Evolutionary conservation across 2,329 filamentous ascomycete species (phyloP).

Genomic region (Penicillium sp.): DNA sequence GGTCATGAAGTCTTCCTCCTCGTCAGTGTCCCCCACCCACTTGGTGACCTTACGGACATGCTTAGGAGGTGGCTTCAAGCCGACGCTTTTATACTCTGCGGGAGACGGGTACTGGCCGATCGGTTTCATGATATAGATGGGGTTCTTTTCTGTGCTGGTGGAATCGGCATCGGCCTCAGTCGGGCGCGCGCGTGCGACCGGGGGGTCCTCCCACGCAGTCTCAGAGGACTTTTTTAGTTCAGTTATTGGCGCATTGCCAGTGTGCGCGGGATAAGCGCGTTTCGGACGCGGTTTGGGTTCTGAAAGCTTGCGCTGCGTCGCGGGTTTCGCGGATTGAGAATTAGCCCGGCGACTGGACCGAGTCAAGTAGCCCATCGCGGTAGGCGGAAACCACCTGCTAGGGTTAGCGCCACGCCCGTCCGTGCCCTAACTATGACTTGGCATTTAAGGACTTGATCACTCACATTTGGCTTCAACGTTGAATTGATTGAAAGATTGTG

Average conservation of each 20-base stretch:
- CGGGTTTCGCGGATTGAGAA: conserved; percentile 14
- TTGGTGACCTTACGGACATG: conserved; percentile 9
- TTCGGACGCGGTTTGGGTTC: conserved; percentile 13
- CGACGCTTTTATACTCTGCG: conserved; percentile 21
- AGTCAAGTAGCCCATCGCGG: conserved; percentile 20
- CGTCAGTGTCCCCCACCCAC: conserved; percentile 8
- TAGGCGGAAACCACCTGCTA: conserved; percentile 19
- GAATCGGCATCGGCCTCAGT: conserved; percentile 9
- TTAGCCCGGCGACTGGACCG: conserved; percentile 11
- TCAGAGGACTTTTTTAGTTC: conserved; percentile 1
- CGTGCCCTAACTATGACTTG: conserved; percentile 18
- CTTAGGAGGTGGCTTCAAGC: conserved; percentile 15
- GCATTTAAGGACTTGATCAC: background rate
- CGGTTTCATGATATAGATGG: conserved; percentile 20
- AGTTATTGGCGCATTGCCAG: conserved; percentile 6
- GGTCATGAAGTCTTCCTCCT: conserved; percentile 8
- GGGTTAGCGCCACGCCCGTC: conserved; percentile 20
- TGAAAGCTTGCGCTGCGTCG: conserved; percentile 17
- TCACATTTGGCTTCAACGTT: background rate
- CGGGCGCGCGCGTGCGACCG: conserved; percentile 11
- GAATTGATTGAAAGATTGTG: background rate
- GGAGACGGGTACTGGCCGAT: conserved; percentile 23
- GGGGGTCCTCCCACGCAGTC: conserved; percentile 11
- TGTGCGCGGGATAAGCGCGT: conserved; percentile 6
- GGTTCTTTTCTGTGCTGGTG: background rate